Base-by-base conservation (phyloP, 2,329 filamentous ascomycete genomes). In the Penicillium sp. region DNA sequence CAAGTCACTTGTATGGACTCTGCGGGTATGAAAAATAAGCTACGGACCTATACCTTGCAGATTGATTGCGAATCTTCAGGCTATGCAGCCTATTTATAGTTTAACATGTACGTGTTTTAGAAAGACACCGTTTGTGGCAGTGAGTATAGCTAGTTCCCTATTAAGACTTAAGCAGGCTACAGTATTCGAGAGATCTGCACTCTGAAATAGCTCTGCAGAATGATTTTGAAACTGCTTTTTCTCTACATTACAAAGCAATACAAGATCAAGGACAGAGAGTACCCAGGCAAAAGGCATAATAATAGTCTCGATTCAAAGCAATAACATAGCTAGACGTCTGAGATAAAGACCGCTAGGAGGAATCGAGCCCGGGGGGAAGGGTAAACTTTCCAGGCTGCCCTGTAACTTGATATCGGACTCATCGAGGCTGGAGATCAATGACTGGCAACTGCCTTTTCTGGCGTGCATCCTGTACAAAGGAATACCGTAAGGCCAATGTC, bases 321-420 rank as follows among this genome's bases (percentile, higher is more conserved):
- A 49, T 31, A 46, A 42, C 18, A 39, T 42, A 45, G 45, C 53
- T 53, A 55, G 44, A 52, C 40, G 40, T 46, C 49, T 46, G 44
- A 53, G 29, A 32, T 32, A 49, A 48, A 47, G 54, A 52, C 51
- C 42, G 50, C 53, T 56, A 53, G 43, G 28, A 56, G 44, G 35
- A 42, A 54, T 49, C 49, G 46, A 46, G 51, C 46, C 50, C 50
- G 42, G 52, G 24, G 39, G 50, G 23, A 42, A 44, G 42, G 52
- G 20, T 18, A 47, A 49, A 55, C 50, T 44, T 44, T 39, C 44
- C 52, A 54, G 50, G 45, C 44, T 47, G 54, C 54, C 47, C 52
- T 32, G 51, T 43, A 49, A 44, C 13, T 48, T 29, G 25, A 44
- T 49, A 46, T 37, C 41, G 32, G 47, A 38, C 31, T 42, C 40